phyloP scores from a whole-genome alignment of 176 grass and related monocot species.

The Oryza australiensis region DNA sequence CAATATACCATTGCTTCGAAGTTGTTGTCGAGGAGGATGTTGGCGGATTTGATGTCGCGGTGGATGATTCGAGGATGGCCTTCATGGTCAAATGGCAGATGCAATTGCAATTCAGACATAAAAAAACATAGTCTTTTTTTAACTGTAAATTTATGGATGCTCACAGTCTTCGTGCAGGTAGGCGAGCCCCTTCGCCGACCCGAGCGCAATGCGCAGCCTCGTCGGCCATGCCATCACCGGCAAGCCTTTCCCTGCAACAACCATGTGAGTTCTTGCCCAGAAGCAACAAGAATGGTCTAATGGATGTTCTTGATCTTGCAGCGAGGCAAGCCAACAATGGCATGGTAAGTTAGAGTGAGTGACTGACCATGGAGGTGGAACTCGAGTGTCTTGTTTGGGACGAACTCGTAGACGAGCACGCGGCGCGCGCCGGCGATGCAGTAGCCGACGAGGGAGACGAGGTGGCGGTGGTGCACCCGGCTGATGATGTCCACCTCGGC shows the following conservation, averaged over 20 bases:
- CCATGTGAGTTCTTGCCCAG: neutral
- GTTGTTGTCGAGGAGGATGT: constrained; percentile 71
- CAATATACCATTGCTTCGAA: constrained; percentile 65
- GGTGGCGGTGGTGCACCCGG: constrained; percentile 91
- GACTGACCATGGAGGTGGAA: constrained; percentile 57
- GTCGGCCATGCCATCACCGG: constrained; percentile 68
- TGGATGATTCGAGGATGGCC: constrained; percentile 81
- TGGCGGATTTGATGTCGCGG: constrained; percentile 70
- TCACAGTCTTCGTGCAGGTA: constrained; percentile 97
- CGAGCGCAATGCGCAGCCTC: constrained; percentile 76
- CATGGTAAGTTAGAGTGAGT: neutral
- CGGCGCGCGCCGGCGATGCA: constrained; percentile 51
- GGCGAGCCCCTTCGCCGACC: constrained; percentile 75
- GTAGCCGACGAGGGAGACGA: constrained; percentile 85
- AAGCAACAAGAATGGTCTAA: neutral
- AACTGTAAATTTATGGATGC: neutral
- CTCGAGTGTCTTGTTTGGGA: constrained; percentile 61
- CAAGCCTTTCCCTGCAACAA: constrained; percentile 48
- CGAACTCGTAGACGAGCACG: constrained; percentile 63
- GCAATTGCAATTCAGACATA: neutral
- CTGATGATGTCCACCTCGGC: constrained; percentile 95
- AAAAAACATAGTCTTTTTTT: neutral
- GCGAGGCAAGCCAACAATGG: neutral
- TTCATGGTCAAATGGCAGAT: constrained; percentile 22
- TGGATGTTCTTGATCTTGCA: neutral